A percentile compares a stretch with the other conserved stretches of the same genome.
Conservation (phyloP, 257 asterid genomes). For the Gynochthodes officinalis region DNA sequence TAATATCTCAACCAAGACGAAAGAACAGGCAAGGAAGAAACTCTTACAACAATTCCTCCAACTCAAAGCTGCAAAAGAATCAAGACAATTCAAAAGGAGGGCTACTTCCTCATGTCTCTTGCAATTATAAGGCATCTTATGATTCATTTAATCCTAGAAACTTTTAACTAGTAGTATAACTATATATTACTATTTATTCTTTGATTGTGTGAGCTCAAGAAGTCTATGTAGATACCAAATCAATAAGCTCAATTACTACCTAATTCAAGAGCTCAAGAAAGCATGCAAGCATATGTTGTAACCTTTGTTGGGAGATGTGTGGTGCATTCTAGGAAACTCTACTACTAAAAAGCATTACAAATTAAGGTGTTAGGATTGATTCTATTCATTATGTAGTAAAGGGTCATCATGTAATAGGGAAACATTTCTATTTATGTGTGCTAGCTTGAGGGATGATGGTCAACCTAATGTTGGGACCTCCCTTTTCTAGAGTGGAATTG, state of each 20-base stretch:
- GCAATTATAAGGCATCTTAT: constrained; percentile 25
- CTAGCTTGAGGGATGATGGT: neutral
- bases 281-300: neutral
- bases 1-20: constrained; percentile 38
- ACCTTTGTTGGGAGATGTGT: neutral
- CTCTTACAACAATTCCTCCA: constrained; percentile 22
- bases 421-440: neutral
- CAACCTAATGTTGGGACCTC: constrained; percentile 8
- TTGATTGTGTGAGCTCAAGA: constrained; percentile 2
- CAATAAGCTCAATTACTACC: constrained; percentile 3
- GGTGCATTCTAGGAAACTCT: neutral
- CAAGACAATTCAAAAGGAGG: constrained; percentile 38
- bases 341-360: neutral
- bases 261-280: neutral
- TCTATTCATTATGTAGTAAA: neutral
- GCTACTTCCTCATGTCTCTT: constrained; percentile 34
- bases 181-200: neutral
- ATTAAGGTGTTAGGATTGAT: neutral
- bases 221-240: constrained; percentile 13
- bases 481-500: constrained; percentile 2
- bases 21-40: constrained; percentile 44
- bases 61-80: constrained; percentile 42
- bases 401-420: neutral
- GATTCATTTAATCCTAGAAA: constrained; percentile 45
- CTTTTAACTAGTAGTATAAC: constrained; percentile 24